phyloP scores from a whole-genome alignment of 2,329 filamentous ascomycete genomes.

The Pyrenochaeta sp. region DNA sequence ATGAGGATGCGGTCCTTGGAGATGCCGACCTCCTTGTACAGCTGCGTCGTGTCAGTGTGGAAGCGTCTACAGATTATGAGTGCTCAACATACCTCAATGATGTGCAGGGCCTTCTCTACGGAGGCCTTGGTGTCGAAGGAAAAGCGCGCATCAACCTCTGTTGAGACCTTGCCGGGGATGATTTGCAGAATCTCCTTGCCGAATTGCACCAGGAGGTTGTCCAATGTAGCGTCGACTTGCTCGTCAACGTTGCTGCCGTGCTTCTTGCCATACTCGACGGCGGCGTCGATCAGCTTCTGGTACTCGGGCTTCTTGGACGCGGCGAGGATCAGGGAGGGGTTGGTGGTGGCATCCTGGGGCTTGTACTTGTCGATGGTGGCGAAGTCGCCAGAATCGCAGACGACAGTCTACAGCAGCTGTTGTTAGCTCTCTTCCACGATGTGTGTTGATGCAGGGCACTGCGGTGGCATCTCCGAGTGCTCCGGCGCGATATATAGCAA shows the following conservation, averaged over 20 bases:
- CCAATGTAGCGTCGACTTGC: conserved; percentile 88
- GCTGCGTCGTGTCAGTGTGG: conserved; percentile 62
- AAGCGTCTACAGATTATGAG: background rate
- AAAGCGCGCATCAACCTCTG: conserved; percentile 94
- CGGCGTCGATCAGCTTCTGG: conserved; percentile 86
- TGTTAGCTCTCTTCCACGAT: conserved; percentile 19
- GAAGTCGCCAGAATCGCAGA: conserved; percentile 90
- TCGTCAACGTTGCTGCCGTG: conserved; percentile 72
- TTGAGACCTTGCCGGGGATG: conserved; percentile 97
- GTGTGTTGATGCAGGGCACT: conserved; percentile 9
- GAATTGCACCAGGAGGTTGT: conserved; percentile 96
- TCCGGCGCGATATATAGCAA: conserved; percentile 22
- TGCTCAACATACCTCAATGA: conserved; percentile 79
- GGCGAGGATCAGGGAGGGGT: conserved; percentile 97
- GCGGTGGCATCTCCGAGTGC: conserved; percentile 19
- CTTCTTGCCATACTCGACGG: conserved; percentile 85
- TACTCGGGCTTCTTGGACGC: conserved; percentile 99
- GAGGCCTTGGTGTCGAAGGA: conserved; percentile 95
- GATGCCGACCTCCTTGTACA: conserved; percentile 93
- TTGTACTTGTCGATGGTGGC: conserved; percentile 98
- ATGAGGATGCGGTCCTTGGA: conserved; percentile 94
- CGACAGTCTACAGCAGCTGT: conserved; percentile 74
- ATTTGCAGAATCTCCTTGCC: conserved; percentile 97
- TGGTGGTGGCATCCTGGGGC: conserved; percentile 99
- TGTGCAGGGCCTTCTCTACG: conserved; percentile 93